Conservation (phyloP, 345 rosid species). For the Turnera subulata region DNA sequence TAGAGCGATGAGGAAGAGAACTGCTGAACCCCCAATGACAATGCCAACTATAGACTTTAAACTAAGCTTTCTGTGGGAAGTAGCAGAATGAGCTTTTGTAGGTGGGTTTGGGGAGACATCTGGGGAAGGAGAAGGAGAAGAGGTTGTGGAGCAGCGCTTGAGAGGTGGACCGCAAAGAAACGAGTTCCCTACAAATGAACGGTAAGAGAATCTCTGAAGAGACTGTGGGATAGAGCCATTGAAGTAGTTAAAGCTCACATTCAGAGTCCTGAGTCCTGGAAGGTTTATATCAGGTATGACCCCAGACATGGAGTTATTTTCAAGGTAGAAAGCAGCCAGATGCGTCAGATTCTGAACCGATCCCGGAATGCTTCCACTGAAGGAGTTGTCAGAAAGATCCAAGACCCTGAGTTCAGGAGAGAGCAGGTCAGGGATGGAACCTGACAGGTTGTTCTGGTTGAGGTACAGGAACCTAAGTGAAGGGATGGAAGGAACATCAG, state of each 20-base stretch:
- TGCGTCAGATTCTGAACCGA: constrained; percentile 34
- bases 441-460: constrained; percentile 63
- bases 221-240: constrained; percentile 58
- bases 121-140: constrained; percentile 38
- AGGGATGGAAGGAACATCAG: constrained; percentile 56
- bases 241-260: constrained; percentile 60
- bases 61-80: constrained; percentile 30
- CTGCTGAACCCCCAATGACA: constrained; percentile 37
- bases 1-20: constrained; percentile 36
- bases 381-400: constrained; percentile 67
- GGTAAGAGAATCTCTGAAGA: constrained; percentile 41
- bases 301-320: constrained; percentile 56
- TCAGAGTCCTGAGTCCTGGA: constrained; percentile 46
- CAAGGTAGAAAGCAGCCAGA: constrained; percentile 41
- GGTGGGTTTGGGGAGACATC: constrained; percentile 28
- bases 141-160: constrained; percentile 35
- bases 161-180: constrained; percentile 63
- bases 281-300: constrained; percentile 39
- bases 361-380: constrained; percentile 49
- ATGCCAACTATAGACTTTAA: constrained; percentile 38
- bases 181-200: constrained; percentile 57
- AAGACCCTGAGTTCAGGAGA: constrained; percentile 43
- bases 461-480: constrained; percentile 55
- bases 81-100: constrained; percentile 13
- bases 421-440: constrained; percentile 34